These are phyloP conservation scores for Talaromyces sp. DNA, from an alignment of 2,329 filamentous ascomycete species.

Conservation along the genomic window DNA sequence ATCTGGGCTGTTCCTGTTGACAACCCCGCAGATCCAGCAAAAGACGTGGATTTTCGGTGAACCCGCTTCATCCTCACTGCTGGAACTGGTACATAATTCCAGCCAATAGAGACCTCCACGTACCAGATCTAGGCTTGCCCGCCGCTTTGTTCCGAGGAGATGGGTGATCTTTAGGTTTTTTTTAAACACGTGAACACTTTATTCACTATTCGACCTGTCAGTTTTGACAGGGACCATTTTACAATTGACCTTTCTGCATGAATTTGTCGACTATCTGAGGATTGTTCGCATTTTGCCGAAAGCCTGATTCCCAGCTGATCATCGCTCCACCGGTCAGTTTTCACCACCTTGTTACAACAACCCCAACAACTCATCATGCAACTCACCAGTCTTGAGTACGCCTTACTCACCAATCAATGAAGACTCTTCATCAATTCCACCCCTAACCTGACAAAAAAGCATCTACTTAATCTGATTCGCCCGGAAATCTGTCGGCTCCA, in stretches of 20 bases:
- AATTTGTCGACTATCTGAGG: neutral
- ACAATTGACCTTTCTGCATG: neutral
- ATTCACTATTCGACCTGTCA: neutral
- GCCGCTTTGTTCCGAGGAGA: neutral
- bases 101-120: neutral
- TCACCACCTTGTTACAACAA: neutral
- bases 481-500: neutral
- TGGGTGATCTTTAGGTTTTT: neutral
- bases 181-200: neutral
- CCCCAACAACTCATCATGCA: neutral
- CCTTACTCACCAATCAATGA: neutral
- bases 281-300: neutral
- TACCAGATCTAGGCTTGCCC: neutral
- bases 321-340: neutral
- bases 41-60: neutral
- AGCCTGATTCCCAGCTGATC: neutral
- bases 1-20: neutral
- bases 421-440: neutral
- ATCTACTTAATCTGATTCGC: neutral
- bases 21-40: slow-evolving; percentile 3
- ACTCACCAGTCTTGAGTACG: neutral
- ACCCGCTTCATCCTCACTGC: neutral
- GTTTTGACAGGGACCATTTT: neutral
- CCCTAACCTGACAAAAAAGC: neutral
- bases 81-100: neutral